Base-by-base conservation (phyloP, 1,139 yeast species). In the Nakaseomyces delphensis region DNA sequence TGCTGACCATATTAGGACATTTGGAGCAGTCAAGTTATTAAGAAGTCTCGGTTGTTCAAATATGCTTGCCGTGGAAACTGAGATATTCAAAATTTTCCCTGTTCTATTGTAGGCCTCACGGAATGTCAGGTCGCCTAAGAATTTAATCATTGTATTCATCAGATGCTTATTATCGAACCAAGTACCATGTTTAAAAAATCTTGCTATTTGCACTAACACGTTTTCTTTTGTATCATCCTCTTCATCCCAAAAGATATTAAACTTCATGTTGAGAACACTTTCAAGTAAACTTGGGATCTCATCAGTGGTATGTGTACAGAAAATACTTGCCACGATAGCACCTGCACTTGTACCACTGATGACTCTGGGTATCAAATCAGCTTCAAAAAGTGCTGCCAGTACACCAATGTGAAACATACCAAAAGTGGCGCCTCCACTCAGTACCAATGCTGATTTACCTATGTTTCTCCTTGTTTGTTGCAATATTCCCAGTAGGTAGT, bases 331-430 rank as follows among this genome's bases (percentile, higher is more conserved):
- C 46, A 93, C 80, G 42, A 91, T 87, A 0, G 96, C 87, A 11
- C 98, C 98, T 0, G 96, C 95, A n/a, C 95, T 84, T n/a, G 95
- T 83, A 0, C 98, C 98, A 41, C 95, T 83, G 11, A 93, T 77
- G 41, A 91, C 86, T 40, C 89, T 70, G 0, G 98, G 98, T 36
- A 91, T 66, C 30, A 89, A 68, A 42, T 81, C 79, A 40, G 75
- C 72, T 53, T 84, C 93, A 40, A 83, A 66, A 33, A 91, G 68
- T 4, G 93, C 83, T 7, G 86, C 77, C 43, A 89, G 67, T 0
- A 91, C 96, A 0, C 98, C 98, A 44, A 87, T 82, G 52, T 91
- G 98, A 51, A 89, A 77, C 42, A 89, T 67, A 0, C 97, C 98
- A 66, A 91, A 83, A 3, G 95, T 83, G 13, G 95, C 89, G 2